Evolutionary conservation across 345 rosid species (phyloP).

Genomic region (Brassica nigra): DNA sequence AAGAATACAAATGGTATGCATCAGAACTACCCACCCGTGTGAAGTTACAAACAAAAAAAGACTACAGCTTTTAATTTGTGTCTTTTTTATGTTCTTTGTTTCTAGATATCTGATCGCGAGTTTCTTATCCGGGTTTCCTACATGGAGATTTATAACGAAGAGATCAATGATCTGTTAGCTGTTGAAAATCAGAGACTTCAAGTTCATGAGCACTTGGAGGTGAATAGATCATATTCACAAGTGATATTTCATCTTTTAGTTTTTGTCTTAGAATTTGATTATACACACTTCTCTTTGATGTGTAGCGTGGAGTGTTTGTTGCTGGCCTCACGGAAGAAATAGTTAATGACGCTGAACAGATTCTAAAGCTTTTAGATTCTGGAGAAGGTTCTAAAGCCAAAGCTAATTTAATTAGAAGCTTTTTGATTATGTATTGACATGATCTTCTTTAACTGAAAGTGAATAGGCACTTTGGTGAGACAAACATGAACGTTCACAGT

Average conservation of each 20-base stretch:
- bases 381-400: conserved; percentile 76
- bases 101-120: conserved; percentile 76
- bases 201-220: conserved; percentile 95
- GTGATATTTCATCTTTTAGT: conserved; percentile 12
- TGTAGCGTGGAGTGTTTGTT: conserved; percentile 85
- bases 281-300: conserved; percentile 23
- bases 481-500: conserved; percentile 76
- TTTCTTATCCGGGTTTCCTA: conserved; percentile 91
- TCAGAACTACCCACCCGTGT: not conserved
- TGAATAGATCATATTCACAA: conserved; percentile 33
- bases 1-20: conserved; percentile 51
- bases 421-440: not conserved
- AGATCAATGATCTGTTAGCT: conserved; percentile 81
- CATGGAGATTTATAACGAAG: conserved; percentile 95
- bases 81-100: conserved; percentile 28
- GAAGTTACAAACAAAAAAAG: not conserved
- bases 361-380: conserved; percentile 69
- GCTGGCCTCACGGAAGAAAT: conserved; percentile 89
- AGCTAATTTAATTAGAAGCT: not conserved
- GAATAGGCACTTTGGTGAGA: conserved; percentile 54
- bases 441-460: conserved; percentile 42
- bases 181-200: conserved; percentile 83
- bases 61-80: conserved; percentile 10
- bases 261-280: not conserved
- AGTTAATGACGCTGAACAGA: conserved; percentile 80